These are phyloP conservation scores for Lactarius indigo DNA, from an alignment of 768 basidiomycete genomes.

Conservation along the genomic window DNA sequence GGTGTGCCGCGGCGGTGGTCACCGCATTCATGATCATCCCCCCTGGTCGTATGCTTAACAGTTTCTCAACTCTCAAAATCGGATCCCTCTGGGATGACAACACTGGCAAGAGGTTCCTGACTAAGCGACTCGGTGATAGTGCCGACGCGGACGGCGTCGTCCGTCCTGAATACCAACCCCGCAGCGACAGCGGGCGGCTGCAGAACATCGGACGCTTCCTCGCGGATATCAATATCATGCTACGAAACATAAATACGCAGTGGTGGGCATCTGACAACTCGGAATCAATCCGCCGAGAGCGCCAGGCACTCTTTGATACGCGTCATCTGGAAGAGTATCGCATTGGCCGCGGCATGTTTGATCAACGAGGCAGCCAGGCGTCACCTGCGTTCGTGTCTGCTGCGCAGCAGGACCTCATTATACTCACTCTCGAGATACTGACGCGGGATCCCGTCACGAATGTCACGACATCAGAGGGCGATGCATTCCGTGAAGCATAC, in stretches of 20 bases:
- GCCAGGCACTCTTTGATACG: not conserved
- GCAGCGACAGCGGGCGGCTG: not conserved
- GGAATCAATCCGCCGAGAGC: not conserved
- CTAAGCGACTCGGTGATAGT: not conserved
- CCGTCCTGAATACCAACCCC: accelerated
- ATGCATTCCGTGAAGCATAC: not conserved
- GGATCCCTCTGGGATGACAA: too few relatives aligned
- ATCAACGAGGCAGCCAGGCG: too few relatives aligned
- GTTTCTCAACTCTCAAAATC: accelerated
- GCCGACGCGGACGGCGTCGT: accelerated
- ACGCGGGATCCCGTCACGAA: not conserved
- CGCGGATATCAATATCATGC: not conserved
- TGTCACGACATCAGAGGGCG: not conserved
- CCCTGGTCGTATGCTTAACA: not conserved
- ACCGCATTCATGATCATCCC: not conserved
- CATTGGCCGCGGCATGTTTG: too few relatives aligned
- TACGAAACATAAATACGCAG: not conserved
- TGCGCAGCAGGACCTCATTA: not conserved
- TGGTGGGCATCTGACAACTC: not conserved
- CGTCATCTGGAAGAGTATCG: not conserved
- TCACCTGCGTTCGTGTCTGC: not conserved
- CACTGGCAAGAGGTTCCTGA: not conserved
- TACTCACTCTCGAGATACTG: not conserved
- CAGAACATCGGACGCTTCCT: not conserved
- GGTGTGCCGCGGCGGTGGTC: not conserved